These are phyloP conservation scores for Fusarium zealandicum DNA, from an alignment of 2,329 filamentous ascomycete genomes.

Conservation along the genomic window DNA sequence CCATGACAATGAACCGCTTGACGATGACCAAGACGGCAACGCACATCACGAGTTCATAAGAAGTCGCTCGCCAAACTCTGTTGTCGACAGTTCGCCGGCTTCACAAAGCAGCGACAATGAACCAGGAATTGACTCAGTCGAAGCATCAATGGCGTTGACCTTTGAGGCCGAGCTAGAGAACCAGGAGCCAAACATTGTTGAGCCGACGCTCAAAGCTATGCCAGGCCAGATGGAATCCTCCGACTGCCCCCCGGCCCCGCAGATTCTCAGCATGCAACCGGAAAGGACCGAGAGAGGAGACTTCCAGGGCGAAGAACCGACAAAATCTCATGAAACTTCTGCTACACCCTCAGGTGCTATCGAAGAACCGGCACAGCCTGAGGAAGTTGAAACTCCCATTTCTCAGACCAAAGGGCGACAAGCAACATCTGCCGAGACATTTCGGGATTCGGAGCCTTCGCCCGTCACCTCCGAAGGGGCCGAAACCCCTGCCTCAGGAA, in stretches of 20 bases:
- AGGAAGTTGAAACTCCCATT: background rate
- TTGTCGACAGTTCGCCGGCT: background rate
- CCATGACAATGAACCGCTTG: conserved; percentile 7
- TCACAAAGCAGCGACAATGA: background rate
- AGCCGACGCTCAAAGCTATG: background rate
- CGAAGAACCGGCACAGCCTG: background rate
- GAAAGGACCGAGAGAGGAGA: background rate
- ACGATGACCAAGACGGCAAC: conserved; percentile 20
- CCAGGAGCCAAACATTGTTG: background rate
- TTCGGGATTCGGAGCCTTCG: background rate
- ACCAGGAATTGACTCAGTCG: background rate
- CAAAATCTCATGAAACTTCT: background rate
- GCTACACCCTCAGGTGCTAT: background rate
- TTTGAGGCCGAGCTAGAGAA: background rate
- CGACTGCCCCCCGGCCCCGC: background rate
- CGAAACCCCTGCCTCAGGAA: background rate
- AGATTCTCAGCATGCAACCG: background rate
- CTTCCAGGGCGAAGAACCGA: background rate
- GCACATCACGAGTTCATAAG: conserved; percentile 22
- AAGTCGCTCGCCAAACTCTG: conserved; percentile 6
- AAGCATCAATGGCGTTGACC: background rate
- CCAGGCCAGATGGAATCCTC: background rate
- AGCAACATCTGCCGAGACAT: background rate
- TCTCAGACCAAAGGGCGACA: background rate
- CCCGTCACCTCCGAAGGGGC: background rate